Conservation (phyloP, 2,329 filamentous ascomycete genomes). For the Paraphoma chrysanthemicola region DNA sequence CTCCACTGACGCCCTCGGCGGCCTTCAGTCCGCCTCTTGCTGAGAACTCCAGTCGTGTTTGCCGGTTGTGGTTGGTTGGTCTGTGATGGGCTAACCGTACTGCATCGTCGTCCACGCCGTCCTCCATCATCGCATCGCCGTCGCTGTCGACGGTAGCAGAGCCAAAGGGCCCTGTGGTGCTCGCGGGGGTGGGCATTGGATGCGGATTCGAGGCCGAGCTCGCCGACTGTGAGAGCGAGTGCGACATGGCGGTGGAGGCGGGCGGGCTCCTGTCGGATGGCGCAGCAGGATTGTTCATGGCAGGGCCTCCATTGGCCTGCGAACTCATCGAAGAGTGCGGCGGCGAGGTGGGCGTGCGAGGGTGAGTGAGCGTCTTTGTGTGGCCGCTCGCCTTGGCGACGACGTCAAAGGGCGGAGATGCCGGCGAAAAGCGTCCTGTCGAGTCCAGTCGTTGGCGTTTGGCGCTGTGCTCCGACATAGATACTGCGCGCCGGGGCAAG, state of each 20-base stretch:
- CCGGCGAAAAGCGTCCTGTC: constrained; percentile 53
- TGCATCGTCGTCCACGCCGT: constrained; percentile 38
- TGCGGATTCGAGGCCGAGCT: constrained; percentile 37
- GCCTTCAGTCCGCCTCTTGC: constrained; percentile 34
- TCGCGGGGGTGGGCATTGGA: constrained; percentile 48
- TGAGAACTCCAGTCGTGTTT: constrained; percentile 37
- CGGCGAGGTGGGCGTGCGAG: constrained; percentile 57
- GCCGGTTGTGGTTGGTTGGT: constrained; percentile 57
- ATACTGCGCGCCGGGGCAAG: constrained; percentile 18
- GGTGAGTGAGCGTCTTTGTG: constrained; percentile 52
- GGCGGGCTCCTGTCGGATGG: constrained; percentile 49
- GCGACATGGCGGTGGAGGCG: constrained; percentile 50
- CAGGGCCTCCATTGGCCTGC: constrained; percentile 47
- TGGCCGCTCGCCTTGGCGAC: constrained; percentile 44
- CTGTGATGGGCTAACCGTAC: constrained; percentile 45
- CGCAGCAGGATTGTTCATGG: constrained; percentile 33
- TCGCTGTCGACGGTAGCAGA: constrained; percentile 49
- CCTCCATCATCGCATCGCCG: constrained; percentile 52
- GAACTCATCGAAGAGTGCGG: constrained; percentile 57
- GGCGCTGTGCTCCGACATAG: constrained; percentile 45
- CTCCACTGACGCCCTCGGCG: constrained; percentile 38
- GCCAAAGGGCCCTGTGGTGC: constrained; percentile 42
- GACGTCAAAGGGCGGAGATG: constrained; percentile 51
- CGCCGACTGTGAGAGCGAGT: constrained; percentile 42
- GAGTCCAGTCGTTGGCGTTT: constrained; percentile 50